These are phyloP conservation scores for Leccinum olivaceopallidum DNA, from an alignment of 768 basidiomycete species.

Conservation along the genomic window DNA sequence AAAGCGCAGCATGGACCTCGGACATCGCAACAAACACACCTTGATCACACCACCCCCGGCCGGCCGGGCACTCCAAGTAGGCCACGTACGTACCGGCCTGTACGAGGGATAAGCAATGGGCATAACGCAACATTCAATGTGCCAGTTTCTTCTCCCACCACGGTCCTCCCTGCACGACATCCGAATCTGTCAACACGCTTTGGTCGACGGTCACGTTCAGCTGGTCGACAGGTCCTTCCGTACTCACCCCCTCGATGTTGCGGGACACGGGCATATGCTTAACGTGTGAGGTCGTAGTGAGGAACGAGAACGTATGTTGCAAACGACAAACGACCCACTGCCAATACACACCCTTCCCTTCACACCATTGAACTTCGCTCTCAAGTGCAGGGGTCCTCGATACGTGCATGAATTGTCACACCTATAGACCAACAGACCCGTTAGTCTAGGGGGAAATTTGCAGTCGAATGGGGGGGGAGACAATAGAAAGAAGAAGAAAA, in stretches of 20 bases:
- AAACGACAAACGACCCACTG: neutral
- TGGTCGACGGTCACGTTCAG: neutral
- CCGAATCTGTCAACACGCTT: neutral
- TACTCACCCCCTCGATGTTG: neutral
- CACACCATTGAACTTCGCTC: neutral
- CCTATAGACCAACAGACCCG: conserved; percentile 13
- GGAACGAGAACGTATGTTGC: neutral
- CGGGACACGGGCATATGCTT: conserved; percentile 9
- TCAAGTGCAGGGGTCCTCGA: neutral
- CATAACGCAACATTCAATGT: neutral
- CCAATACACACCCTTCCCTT: conserved; percentile 6
- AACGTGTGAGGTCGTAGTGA: conserved; percentile 16
- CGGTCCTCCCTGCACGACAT: neutral
- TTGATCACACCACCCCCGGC: too few relatives aligned
- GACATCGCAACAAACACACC: neutral
- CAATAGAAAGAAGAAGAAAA: neutral
- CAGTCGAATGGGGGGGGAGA: conserved; percentile 1
- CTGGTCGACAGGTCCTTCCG: neutral
- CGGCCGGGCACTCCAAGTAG: neutral
- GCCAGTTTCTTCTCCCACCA: neutral
- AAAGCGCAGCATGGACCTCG: neutral
- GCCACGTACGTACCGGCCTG: too few relatives aligned
- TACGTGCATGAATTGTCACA: neutral
- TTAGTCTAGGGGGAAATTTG: conserved; percentile 10
- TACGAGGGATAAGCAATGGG: neutral